phyloP scores from a whole-genome alignment of 164 flowering plant species.

The Akebia trifoliata region DNA sequence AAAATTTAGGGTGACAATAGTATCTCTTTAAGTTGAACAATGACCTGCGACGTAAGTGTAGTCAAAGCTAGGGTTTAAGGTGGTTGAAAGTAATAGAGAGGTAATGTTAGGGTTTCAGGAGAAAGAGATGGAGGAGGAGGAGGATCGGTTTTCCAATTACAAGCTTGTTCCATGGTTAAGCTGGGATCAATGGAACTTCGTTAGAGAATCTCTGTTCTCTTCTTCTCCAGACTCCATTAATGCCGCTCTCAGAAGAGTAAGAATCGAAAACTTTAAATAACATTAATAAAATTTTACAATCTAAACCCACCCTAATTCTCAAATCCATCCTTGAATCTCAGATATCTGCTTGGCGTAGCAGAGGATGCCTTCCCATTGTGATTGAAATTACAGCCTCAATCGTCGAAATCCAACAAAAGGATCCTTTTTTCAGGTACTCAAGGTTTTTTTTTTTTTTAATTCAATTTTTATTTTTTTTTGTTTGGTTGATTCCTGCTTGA shows the following conservation, averaged over 20 bases:
- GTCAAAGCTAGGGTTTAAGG: background rate
- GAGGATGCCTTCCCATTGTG: slow-evolving; percentile 65
- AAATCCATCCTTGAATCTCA: slow-evolving; percentile 20
- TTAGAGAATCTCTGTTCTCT: slow-evolving; percentile 69
- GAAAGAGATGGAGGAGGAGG: slow-evolving; percentile 11
- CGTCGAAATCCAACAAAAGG: slow-evolving; percentile 67
- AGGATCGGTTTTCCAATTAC: slow-evolving; percentile 15
- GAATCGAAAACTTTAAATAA: slow-evolving; percentile 1
- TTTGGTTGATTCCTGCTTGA: slow-evolving; percentile 1
- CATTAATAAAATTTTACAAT: too few species aligned
- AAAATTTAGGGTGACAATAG: too few species aligned
- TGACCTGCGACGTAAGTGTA: too few species aligned
- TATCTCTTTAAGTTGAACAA: too few species aligned
- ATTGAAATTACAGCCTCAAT: slow-evolving; percentile 71
- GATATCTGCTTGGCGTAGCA: slow-evolving; percentile 76
- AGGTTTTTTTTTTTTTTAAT: background rate
- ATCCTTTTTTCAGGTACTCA: slow-evolving; percentile 58
- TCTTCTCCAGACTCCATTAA: slow-evolving; percentile 44
- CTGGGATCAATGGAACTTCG: slow-evolving; percentile 84
- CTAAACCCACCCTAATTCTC: background rate
- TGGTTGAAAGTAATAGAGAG: slow-evolving; percentile 15
- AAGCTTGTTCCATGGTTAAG: slow-evolving; percentile 81
- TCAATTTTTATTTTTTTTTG: slow-evolving; percentile 2
- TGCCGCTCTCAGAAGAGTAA: slow-evolving; percentile 56
- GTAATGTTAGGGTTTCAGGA: slow-evolving; percentile 20